Evolutionary conservation across 345 rosid species (phyloP), one percentile per base, ranked within the genome.

Genomic region (Citrus reticulata): DNA sequence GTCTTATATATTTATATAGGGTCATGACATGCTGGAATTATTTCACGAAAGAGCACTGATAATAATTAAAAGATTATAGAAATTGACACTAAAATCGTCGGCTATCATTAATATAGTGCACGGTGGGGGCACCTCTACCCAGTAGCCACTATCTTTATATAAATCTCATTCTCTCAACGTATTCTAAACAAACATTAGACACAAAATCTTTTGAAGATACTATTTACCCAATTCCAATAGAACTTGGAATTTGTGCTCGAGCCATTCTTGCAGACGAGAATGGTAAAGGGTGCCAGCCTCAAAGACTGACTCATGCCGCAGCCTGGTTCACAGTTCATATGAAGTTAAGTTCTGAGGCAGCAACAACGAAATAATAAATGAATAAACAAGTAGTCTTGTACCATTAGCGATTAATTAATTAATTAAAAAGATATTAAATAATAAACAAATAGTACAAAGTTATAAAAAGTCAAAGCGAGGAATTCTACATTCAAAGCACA

Each of bases 401-500:
- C 19, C 0, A 62, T 10, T 60, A 4, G 5, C 0, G 1, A 46
- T 25, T 49, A 25, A 27, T 46, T 17, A 29, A 70, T 46, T 17
- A 29, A 70, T 27, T 70, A n/a, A 10, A 46, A 42, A 46, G 7
- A 39, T 22, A 22, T 30, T 54, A 54, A 62, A 27, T 29, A 51
- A 35, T 59, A 51, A 55, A 71, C 11, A 39, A 30, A 68, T 8
- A n/a, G 4, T 13, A 37, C 2, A 80, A 76, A 80, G 81, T 74
- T 57, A 68, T 30, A 54, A 35, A 86, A 70, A 88, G 90, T 87
- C 90, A 88, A 89, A 82, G 82, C 37, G 81, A 79, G 75, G 79
- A 86, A 78, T 83, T 83, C 84, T 81, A 83, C 77, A 79, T 84
- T 83, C 85, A 87, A 88, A 85, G 86, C 88, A 84, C 91, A 75